These are phyloP conservation scores for Hemileia vastatrix DNA, from an alignment of 1,284 basidiomycete species.

Conservation along the genomic window DNA sequence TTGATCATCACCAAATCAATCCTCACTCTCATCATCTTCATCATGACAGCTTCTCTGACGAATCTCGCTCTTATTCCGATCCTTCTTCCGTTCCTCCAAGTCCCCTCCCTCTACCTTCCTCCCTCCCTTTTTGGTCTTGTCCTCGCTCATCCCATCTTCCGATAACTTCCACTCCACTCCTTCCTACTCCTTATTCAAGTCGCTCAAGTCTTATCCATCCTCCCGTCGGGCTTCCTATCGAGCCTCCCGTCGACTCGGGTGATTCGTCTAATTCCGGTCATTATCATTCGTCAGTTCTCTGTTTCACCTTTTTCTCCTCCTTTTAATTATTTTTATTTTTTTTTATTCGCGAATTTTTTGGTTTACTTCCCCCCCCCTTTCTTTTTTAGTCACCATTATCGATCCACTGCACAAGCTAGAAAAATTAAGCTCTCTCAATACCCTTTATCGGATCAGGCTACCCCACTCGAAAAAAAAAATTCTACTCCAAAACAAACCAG, in stretches of 20 bases:
- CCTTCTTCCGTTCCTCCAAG: too few relatives aligned
- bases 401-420: background rate
- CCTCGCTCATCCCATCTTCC: too few relatives aligned
- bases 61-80: too few relatives aligned
- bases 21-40: background rate
- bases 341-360: background rate
- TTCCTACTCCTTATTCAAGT: too few relatives aligned
- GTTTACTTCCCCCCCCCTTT: background rate
- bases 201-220: too few relatives aligned
- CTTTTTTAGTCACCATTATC: slow-evolving; percentile 3
- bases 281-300: slow-evolving; percentile 20
- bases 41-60: slow-evolving; percentile 9
- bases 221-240: too few relatives aligned
- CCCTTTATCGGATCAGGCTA: background rate
- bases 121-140: too few relatives aligned
- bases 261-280: too few relatives aligned
- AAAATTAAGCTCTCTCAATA: background rate
- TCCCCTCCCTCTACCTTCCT: too few relatives aligned
- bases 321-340: background rate
- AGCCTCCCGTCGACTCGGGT: too few relatives aligned
- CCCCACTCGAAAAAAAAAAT: background rate
- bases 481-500: background rate
- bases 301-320: background rate
- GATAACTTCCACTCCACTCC: too few relatives aligned
- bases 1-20: background rate